Conservation (phyloP, 352 stramenopile genomes). For the Elongisporangium undulatum region DNA sequence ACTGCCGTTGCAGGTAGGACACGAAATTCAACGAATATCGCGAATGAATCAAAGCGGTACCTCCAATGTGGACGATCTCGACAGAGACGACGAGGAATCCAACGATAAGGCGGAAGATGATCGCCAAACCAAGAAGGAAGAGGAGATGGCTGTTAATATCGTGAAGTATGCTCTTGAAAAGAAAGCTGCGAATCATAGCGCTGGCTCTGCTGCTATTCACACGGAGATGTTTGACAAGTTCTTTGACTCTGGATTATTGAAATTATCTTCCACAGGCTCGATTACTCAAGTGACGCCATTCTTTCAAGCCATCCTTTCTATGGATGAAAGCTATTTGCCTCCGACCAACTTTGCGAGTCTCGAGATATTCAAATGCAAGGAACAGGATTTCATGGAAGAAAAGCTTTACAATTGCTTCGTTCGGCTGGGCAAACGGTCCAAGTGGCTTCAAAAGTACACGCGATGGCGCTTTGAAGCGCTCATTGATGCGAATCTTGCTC, state of each 20-base stretch:
- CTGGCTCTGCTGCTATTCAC: constrained; percentile 12
- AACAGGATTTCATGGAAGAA: constrained; percentile 44
- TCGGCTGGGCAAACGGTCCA: constrained; percentile 33
- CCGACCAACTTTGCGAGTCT: constrained; percentile 48
- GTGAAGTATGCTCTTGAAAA: constrained; percentile 38
- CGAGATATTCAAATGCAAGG: constrained; percentile 57
- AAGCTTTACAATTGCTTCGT: constrained; percentile 45
- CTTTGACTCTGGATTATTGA: constrained; percentile 44
- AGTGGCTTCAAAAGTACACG: constrained; percentile 37
- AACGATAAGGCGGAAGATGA: constrained; percentile 12
- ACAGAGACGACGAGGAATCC: constrained; percentile 6
- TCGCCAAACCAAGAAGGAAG: constrained; percentile 19
- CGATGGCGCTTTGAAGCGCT: constrained; percentile 50
- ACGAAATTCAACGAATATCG: constrained; percentile 9
- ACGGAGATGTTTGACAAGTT: constrained; percentile 51
- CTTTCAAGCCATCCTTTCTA: constrained; percentile 43
- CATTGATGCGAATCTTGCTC: constrained; percentile 41
- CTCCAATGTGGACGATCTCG: not conserved
- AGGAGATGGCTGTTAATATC: constrained; percentile 30
- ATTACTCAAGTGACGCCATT: constrained; percentile 35
- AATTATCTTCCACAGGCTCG: constrained; percentile 24
- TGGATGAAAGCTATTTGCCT: constrained; percentile 45
- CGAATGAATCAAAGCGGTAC: not conserved
- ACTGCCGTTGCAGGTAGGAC: constrained; percentile 21
- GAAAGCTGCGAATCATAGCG: constrained; percentile 8